Evolutionary conservation across 352 stramenopile genomes (phyloP).

Genomic region (Peronosclerospora sorghi): DNA sequence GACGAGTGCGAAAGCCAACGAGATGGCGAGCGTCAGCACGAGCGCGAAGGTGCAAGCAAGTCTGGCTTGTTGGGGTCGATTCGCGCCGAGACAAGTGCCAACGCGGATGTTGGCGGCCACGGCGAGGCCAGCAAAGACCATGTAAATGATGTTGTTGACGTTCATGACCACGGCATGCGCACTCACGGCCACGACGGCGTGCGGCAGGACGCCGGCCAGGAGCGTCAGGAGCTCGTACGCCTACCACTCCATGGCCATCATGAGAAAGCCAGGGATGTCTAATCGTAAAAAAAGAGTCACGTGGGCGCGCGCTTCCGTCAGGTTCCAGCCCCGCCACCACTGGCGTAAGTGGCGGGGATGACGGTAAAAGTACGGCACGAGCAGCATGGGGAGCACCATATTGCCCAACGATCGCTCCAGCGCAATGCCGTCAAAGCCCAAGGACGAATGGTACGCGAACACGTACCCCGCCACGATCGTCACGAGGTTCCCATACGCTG

Average conservation of each 20-base stretch:
- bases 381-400: slow-evolving; percentile 29
- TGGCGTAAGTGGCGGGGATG: slow-evolving; percentile 20
- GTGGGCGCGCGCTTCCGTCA: too few species aligned
- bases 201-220: slow-evolving; percentile 34
- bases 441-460: slow-evolving; percentile 46
- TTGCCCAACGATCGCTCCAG: slow-evolving; percentile 44
- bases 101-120: slow-evolving; percentile 49
- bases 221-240: slow-evolving; percentile 55
- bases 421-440: slow-evolving; percentile 61
- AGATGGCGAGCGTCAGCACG: slow-evolving; percentile 21
- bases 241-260: slow-evolving; percentile 63
- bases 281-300: too few species aligned
- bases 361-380: slow-evolving; percentile 48
- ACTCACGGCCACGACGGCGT: slow-evolving; percentile 40
- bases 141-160: slow-evolving; percentile 51
- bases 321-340: slow-evolving; percentile 41
- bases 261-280: slow-evolving; percentile 37
- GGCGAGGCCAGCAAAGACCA: slow-evolving; percentile 45
- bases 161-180: slow-evolving; percentile 55
- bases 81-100: slow-evolving; percentile 50
- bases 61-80: slow-evolving; percentile 28
- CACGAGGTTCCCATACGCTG: too few species aligned
- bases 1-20: slow-evolving; percentile 13
- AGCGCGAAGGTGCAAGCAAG: slow-evolving; percentile 30
- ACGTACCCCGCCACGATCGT: too few species aligned